phyloP scores from a whole-genome alignment of 257 asterid species.

The Solanum habrochaites region DNA sequence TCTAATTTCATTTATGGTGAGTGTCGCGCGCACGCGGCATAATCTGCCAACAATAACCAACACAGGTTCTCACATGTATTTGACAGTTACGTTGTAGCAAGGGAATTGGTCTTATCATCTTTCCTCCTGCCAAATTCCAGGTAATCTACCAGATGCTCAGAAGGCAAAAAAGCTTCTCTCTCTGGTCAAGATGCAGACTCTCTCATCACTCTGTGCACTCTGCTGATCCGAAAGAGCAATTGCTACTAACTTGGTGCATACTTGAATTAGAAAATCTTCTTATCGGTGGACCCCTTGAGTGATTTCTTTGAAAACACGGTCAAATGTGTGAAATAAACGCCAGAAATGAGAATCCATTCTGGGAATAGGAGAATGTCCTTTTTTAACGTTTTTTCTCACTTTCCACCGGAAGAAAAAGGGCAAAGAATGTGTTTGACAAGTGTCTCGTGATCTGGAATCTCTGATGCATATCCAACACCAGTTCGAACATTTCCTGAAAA shows the following conservation, averaged over 20 bases:
- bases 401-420: slow-evolving; percentile 70
- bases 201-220: slow-evolving; percentile 15
- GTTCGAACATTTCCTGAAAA: slow-evolving; percentile 61
- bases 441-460: slow-evolving; percentile 62
- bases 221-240: slow-evolving; percentile 39
- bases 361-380: slow-evolving; percentile 12
- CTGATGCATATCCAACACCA: slow-evolving; percentile 60
- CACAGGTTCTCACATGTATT: no score
- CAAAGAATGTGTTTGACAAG: slow-evolving; percentile 74
- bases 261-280: slow-evolving; percentile 45
- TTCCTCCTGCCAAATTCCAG: slow-evolving; percentile 41
- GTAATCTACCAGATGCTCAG: slow-evolving; percentile 56
- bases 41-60: no score
- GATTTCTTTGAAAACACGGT: slow-evolving; percentile 9
- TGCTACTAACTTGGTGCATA: slow-evolving; percentile 59
- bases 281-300: slow-evolving; percentile 16
- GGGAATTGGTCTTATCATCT: slow-evolving; percentile 12
- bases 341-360: slow-evolving; percentile 42
- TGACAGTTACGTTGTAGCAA: slow-evolving; percentile 45
- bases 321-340: slow-evolving; percentile 6
- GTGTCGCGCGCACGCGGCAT: no score
- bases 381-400: slow-evolving; percentile 17
- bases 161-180: slow-evolving; percentile 24
- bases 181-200: slow-evolving; percentile 13
- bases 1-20: no score